Evolutionary conservation across 371 early-diverging fungal genomes (phyloP).

Genomic region (Mortierella polycephala): DNA sequence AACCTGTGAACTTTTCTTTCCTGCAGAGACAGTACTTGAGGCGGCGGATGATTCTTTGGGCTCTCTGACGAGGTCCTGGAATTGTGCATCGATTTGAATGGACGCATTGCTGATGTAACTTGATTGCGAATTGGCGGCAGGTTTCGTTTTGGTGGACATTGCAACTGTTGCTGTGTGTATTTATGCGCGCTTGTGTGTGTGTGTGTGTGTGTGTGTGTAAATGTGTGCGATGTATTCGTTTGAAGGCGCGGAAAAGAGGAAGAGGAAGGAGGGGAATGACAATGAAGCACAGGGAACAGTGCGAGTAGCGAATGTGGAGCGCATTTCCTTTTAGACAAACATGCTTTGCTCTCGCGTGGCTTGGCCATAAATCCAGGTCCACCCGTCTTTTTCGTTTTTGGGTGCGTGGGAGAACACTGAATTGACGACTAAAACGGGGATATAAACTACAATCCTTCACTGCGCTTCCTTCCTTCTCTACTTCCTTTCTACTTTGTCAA

Average conservation of each 20-base stretch:
- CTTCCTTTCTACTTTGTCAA: background rate
- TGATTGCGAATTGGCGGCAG: background rate
- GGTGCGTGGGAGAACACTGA: background rate
- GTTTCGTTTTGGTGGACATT: background rate
- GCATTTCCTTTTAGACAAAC: too few relatives aligned
- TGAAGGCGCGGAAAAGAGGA: too few relatives aligned
- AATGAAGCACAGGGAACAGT: too few relatives aligned
- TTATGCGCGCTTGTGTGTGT: background rate
- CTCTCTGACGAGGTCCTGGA: slow-evolving; percentile 13
- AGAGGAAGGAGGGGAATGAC: too few relatives aligned
- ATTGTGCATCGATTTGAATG: slow-evolving; percentile 28
- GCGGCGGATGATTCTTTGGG: background rate
- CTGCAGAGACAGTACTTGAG: background rate
- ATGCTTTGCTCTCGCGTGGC: slow-evolving; percentile 1
- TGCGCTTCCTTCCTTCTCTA: background rate
- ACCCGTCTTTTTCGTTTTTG: background rate
- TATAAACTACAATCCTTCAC: background rate
- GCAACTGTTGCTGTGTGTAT: background rate
- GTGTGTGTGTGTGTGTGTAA: too few relatives aligned
- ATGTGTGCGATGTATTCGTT: too few relatives aligned
- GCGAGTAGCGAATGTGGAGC: background rate
- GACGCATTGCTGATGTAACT: slow-evolving; percentile 21
- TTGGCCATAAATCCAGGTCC: background rate
- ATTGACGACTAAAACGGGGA: background rate
- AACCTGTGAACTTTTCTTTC: background rate